A percentile compares a stretch with the other conserved stretches of the same genome.
These are phyloP conservation scores for Ganoderma leucocontextum DNA, from an alignment of 1,284 basidiomycete genomes.

Conservation along the genomic window DNA sequence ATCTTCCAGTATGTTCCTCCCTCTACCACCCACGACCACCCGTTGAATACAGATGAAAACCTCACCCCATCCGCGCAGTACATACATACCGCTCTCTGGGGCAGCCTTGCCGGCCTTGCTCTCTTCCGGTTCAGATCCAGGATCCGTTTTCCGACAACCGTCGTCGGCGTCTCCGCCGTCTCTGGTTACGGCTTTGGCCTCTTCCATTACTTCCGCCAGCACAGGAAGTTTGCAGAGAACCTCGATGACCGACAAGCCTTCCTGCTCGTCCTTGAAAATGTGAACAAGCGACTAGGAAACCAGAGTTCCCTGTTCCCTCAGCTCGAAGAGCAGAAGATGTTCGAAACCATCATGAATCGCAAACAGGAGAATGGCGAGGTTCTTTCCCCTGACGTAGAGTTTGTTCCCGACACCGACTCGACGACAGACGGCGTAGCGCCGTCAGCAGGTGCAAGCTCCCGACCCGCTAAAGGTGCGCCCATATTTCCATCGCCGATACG, in stretches of 20 bases:
- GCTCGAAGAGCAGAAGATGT: constrained; percentile 21
- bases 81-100: constrained; percentile 33
- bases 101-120: constrained; percentile 21
- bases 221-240: constrained; percentile 22
- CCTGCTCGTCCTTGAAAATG: constrained; percentile 31
- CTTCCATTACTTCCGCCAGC: constrained; percentile 26
- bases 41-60: background rate
- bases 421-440: constrained; percentile 15
- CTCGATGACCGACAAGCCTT: constrained; percentile 31
- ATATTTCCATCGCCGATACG: background rate
- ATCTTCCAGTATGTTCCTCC: constrained; percentile 48
- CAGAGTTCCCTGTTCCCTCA: constrained; percentile 21
- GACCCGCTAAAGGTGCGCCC: constrained; percentile 4
- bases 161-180: constrained; percentile 24
- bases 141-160: constrained; percentile 26
- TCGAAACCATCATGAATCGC: constrained; percentile 25
- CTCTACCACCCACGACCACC: background rate
- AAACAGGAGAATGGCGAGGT: constrained; percentile 28
- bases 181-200: constrained; percentile 31
- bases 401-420: constrained; percentile 20
- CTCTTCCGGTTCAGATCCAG: constrained; percentile 25
- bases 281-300: constrained; percentile 30
- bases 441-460: background rate
- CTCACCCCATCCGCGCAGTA: constrained; percentile 30
- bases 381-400: constrained; percentile 21